Base-by-base conservation (phyloP, 78 protist species). In the Protostelium mycophagum region DNA sequence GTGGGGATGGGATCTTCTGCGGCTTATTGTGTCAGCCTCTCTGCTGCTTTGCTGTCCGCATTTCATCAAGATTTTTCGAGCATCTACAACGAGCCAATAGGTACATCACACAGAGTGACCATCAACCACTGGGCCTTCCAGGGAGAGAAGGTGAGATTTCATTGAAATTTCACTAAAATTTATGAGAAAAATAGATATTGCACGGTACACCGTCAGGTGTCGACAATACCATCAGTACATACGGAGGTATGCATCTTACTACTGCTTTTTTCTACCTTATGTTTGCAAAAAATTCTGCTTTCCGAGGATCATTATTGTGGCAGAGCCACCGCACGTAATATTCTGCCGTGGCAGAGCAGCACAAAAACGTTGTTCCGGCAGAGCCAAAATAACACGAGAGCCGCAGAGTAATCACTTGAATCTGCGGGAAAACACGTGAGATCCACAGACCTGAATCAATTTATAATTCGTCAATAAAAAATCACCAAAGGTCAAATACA, bases 1-100 rank as follows among this genome's bases (percentile, higher is more conserved):
- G 94, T 95, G 1, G 97, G 97, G n/a, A 86, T 95, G 28, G 97
- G 97, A 10, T 92, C 95, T n/a, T 91, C 94, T 0, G 97, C 95
- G n/a, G 85, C 94, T 28, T 95, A 92, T 90, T 83, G 91, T 88
- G 97, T 95, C 28, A 63, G 95, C 83, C 9, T 93, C 25, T 86
- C 90, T 31, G 90, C 94, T 5, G 95, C 84, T 34, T 83, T 95
- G 36, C 85, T 95, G 38, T 25, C 86, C 10, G 83, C 84, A 31
- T 73, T 91, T 28, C 88, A 91, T 51, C 5, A 35, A 51, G 36
- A 0, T 34, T 28, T 85, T 0, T 28, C 31, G 28, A 23, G 38
- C 29, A 5, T 28, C 36, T 28, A n/a, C 25, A 63, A 28, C 28
- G 31, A 34, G 0, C 34, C 37, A 28, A 29, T 10, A 1, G 85